Percentiles rank a stretch among this genome's conserved stretches.
Conservation (phyloP, 495 filamentous ascomycete genomes). For the Lophium mytilinum region DNA sequence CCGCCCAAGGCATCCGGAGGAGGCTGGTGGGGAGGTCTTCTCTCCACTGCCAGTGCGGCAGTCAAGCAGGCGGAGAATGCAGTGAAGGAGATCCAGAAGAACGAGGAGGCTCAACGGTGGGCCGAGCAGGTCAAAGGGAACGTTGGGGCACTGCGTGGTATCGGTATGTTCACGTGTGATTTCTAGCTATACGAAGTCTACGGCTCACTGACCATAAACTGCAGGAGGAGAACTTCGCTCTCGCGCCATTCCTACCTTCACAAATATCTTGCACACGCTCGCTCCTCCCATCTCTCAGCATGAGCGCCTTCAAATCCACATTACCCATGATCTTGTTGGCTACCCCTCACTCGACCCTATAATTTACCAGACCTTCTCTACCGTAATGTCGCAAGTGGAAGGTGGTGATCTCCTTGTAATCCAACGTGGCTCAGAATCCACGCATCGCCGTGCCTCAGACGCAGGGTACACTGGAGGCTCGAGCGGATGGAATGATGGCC, state of each 20-base stretch:
- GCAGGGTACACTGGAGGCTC: conserved; percentile 42
- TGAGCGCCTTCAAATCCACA: conserved; percentile 95
- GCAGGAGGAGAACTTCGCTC: conserved; percentile 82
- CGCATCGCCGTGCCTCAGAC: conserved; percentile 54
- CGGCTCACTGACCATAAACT: neutral
- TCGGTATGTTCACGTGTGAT: conserved; percentile 50
- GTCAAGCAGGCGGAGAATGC: conserved; percentile 91
- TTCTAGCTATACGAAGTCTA: conserved; percentile 1
- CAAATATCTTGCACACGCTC: conserved; percentile 85
- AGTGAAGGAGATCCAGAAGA: conserved; percentile 90
- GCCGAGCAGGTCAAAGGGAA: conserved; percentile 91
- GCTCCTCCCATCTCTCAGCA: conserved; percentile 96
- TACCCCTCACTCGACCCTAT: conserved; percentile 93
- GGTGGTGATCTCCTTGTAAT: conserved; percentile 95
- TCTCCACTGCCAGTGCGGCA: conserved; percentile 52
- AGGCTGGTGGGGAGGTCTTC: conserved; percentile 88
- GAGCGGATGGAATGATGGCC: conserved; percentile 79
- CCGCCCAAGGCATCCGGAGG: conserved; percentile 41
- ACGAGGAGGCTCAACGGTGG: conserved; percentile 94
- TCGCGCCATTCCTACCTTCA: conserved; percentile 89
- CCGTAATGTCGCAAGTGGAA: conserved; percentile 97
- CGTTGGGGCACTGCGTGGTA: conserved; percentile 67
- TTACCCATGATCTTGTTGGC: conserved; percentile 87
- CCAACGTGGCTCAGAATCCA: conserved; percentile 81
- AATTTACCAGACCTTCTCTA: conserved; percentile 85